Evolutionary conservation across 1,284 basidiomycete genomes (phyloP).

Genomic region (Phlebopus sp.): DNA sequence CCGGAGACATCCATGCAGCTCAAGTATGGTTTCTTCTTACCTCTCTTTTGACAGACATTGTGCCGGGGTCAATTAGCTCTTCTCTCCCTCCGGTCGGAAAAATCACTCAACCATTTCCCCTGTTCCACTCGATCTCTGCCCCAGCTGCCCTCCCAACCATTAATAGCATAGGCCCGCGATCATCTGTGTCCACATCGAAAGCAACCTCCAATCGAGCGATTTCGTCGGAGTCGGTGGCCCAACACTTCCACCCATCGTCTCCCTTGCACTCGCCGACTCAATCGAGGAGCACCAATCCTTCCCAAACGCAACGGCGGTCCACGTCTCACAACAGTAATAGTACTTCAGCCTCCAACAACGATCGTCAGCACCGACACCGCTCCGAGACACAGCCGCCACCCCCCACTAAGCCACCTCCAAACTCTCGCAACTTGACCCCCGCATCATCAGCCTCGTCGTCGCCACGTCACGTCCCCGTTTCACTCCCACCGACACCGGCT

Average conservation of each 20-base stretch:
- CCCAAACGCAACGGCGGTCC: constrained; percentile 14
- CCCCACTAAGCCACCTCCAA: constrained; percentile 29
- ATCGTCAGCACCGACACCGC: constrained; percentile 23
- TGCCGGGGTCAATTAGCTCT: constrained; percentile 32
- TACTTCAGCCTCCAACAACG: constrained; percentile 16
- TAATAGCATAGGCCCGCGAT: constrained; percentile 11
- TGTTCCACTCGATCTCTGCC: constrained; percentile 42
- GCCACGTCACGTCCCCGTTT: constrained; percentile 43
- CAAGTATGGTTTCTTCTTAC: constrained; percentile 70
- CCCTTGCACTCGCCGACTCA: constrained; percentile 26
- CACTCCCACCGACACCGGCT: constrained; percentile 42
- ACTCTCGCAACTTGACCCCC: constrained; percentile 44
- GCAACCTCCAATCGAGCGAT: constrained; percentile 22
- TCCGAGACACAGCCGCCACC: constrained; percentile 16
- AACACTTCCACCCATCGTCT: background rate
- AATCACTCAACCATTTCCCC: constrained; percentile 18
- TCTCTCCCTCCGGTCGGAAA: constrained; percentile 29
- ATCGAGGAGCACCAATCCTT: constrained; percentile 12
- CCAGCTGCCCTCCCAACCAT: constrained; percentile 40
- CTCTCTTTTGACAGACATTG: constrained; percentile 51
- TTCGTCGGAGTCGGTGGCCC: constrained; percentile 25
- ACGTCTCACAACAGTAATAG: constrained; percentile 11
- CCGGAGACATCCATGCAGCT: constrained; percentile 58
- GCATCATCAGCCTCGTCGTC: constrained; percentile 60
- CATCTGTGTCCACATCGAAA: constrained; percentile 17